Percentiles rank a stretch among this genome's conserved stretches.
These are phyloP conservation scores for Claviceps fusiformis DNA, from an alignment of 2,329 filamentous ascomycete species.

Conservation along the genomic window DNA sequence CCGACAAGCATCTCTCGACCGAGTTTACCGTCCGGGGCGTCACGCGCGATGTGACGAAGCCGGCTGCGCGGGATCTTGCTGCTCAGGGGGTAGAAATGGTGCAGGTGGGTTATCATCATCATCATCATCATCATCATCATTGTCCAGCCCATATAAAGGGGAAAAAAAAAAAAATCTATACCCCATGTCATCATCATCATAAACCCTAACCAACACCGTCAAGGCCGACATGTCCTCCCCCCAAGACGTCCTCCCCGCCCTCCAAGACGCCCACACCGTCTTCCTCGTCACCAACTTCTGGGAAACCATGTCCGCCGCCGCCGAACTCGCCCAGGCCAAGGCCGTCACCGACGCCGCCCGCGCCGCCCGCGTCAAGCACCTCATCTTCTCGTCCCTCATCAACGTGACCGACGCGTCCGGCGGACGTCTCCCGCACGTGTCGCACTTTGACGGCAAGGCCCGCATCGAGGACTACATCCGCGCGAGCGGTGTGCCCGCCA, in stretches of 20 bases:
- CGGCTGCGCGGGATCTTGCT: conserved; percentile 23
- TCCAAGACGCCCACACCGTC: conserved; percentile 29
- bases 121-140: too few relatives aligned
- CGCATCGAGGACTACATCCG: conserved; percentile 44
- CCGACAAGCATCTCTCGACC: conserved; percentile 29
- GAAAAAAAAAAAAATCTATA: too few relatives aligned
- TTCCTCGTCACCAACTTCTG: conserved; percentile 28
- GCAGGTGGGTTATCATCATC: background rate
- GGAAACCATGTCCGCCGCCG: conserved; percentile 19
- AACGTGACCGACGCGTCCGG: conserved; percentile 23
- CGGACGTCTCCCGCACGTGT: conserved; percentile 24
- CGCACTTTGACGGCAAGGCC: conserved; percentile 44
- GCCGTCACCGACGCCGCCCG: conserved; percentile 31
- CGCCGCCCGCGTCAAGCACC: conserved; percentile 28
- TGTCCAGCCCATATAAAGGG: too few relatives aligned
- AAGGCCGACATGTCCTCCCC: conserved; percentile 28
- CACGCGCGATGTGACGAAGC: conserved; percentile 30
- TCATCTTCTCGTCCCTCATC: conserved; percentile 32
- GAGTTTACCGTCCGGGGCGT: conserved; percentile 32
- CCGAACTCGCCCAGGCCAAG: conserved; percentile 29
- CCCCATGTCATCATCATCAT: too few relatives aligned
- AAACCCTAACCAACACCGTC: too few relatives aligned
- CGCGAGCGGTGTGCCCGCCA: conserved; percentile 29
- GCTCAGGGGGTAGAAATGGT: conserved; percentile 30
- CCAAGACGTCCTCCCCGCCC: conserved; percentile 20